phyloP scores from a whole-genome alignment of 2,329 filamentous ascomycete genomes.

The Escovopsis sp. region DNA sequence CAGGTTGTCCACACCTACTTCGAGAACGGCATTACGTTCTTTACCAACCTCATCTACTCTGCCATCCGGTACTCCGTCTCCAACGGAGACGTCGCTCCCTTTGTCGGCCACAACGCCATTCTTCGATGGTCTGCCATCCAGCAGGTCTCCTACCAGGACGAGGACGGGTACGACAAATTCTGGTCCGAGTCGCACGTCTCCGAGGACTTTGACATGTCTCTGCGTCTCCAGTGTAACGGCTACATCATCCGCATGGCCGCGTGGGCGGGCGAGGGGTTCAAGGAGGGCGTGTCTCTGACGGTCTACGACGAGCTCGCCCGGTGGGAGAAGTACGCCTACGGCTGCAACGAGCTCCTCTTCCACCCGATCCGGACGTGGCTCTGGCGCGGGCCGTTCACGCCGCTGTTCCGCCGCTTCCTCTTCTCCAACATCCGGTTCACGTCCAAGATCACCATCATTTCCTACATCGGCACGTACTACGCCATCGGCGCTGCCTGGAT shows the following conservation, averaged over 20 bases:
- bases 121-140: conserved; percentile 64
- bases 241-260: conserved; percentile 60
- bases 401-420: conserved; percentile 61
- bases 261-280: conserved; percentile 63
- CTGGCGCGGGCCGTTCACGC: conserved; percentile 61
- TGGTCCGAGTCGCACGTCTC: conserved; percentile 72
- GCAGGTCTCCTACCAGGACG: conserved; percentile 54
- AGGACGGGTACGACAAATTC: conserved; percentile 62
- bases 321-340: conserved; percentile 80
- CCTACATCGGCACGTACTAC: conserved; percentile 70
- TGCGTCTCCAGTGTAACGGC: conserved; percentile 56
- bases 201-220: conserved; percentile 71
- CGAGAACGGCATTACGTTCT: conserved; percentile 56
- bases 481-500: conserved; percentile 64
- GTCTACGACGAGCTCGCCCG: conserved; percentile 74
- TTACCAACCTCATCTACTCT: conserved; percentile 61
- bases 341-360: conserved; percentile 71
- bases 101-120: conserved; percentile 69
- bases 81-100: conserved; percentile 63
- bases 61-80: conserved; percentile 65
- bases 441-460: conserved; percentile 61
- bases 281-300: conserved; percentile 70
- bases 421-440: conserved; percentile 59
- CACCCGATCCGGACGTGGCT: conserved; percentile 62
- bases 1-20: conserved; percentile 63